Evolutionary conservation across 306 rosid genomes (phyloP), one percentile per base, ranked within the genome.

Genomic region (Acacia confusa): DNA sequence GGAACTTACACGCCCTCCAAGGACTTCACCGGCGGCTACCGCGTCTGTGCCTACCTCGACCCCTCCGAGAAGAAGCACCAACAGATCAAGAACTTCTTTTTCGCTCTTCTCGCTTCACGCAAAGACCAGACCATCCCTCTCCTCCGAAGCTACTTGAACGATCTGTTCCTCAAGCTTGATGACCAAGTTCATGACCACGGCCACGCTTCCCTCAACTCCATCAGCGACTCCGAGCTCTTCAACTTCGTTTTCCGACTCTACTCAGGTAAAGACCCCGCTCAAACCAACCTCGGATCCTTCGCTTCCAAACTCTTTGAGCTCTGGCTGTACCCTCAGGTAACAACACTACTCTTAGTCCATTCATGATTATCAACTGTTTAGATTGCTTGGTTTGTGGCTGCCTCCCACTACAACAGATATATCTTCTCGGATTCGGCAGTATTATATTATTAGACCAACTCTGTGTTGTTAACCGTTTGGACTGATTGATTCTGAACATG

Each of bases 1-100:
- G 98, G 98, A 2, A 94, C 95, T 12, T 94, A 79, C 92, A 94
- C 92, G 97, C 95, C 98, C 2, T 88, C 97, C 71, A 68, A 85
- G 11, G 5, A 80, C 78, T 88, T 79, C 88, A 85, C 91, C 77
- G 95, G 97, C 2, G 91, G 94, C 25, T 82, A 89, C 82, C 91
- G 94, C 7, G 72, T 88, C 13, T 89, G 92, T 40, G 88, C 98
- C 4, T 94, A 75, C 63, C 91, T 85, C 3, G 97, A 94, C 75
- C 86, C 97, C 2, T 77, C 97, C 1, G 97, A 94, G 22, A 79
- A 89, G 45, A 83, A 84, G 3, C 98, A 94, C 77, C 28, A 61
- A 0, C 57, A 79, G 38, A 71, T 94, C 70, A 94, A 94, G 40
- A 16, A 78, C 24, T 86, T 89, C 78, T 77, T 85, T 83, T 55